Evolutionary conservation across 192 early-diverging fungal genomes (phyloP).

Genomic region (Linnemannia hyalina): DNA sequence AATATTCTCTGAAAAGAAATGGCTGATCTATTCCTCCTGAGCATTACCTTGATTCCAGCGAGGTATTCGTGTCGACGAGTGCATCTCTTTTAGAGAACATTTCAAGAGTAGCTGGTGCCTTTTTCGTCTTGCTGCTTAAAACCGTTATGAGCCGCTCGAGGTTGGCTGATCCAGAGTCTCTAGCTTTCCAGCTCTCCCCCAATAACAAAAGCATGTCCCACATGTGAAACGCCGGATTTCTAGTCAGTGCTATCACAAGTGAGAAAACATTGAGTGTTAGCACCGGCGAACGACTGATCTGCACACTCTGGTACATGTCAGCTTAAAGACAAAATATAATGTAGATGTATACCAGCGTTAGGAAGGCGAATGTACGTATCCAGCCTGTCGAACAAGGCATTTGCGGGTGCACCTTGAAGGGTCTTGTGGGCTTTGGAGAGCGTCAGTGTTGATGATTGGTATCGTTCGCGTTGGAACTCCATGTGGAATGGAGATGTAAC

Average conservation of each 20-base stretch:
- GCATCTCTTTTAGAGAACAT: constrained; percentile 3
- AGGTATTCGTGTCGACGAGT: not conserved
- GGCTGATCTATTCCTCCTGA: not conserved
- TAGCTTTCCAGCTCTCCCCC: not conserved
- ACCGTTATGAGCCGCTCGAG: not conserved
- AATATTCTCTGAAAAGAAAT: not conserved
- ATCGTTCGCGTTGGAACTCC: constrained; percentile 51
- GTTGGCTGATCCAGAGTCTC: not conserved
- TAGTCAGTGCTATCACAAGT: constrained; percentile 8
- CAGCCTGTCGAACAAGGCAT: constrained; percentile 12
- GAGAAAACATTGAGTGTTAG: not conserved
- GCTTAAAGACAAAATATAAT: too few relatives aligned
- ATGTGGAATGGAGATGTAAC: constrained; percentile 46
- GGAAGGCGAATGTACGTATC: constrained; percentile 20
- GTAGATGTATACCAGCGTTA: constrained; percentile 11
- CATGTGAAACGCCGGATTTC: constrained; percentile 27
- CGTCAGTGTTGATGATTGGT: constrained; percentile 28
- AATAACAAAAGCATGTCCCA: constrained; percentile 34
- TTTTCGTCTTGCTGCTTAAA: not conserved
- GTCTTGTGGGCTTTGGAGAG: constrained; percentile 26
- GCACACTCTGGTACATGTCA: not conserved
- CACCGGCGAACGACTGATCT: not conserved
- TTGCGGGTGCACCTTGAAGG: not conserved
- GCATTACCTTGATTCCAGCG: constrained; percentile 11
- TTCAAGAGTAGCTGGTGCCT: not conserved